Base-by-base conservation (phyloP, 1,284 basidiomycete genomes). In the Sporisorium reilianum region DNA sequence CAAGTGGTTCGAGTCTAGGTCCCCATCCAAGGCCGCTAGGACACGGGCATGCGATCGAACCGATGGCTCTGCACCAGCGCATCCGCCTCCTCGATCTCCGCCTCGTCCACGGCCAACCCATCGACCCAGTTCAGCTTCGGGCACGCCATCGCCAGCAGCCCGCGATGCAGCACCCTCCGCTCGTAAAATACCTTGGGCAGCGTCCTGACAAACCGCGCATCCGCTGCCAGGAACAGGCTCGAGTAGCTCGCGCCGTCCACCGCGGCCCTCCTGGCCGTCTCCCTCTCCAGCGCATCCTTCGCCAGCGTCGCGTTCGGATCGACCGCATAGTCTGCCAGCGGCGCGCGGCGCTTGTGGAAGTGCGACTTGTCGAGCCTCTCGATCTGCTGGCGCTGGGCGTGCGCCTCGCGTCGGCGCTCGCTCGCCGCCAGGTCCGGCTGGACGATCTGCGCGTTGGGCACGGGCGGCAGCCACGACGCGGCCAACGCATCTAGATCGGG, bases 121-220 rank as follows among this genome's bases (percentile, higher is more conserved):
- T 84, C 83, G 11, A 84, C 56, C 81, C 82, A 83, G 16, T 57
- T 68, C 32, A 84, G 60, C 42, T 77, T 66, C 1, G 68, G 55
- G 55, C 83, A 84, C 11, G 75, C 80, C 80, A 84, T 82, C 16
- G 79, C 81, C 45, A 83, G 63, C 48, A 80, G 41, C 1, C 83
- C 83, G 5, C 83, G 69, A 58, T 84, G 82, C 55, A 83, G 55
- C 22, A 68, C 54, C 20, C 83, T 69, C 36, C 77, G 49, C 46
- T 69, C 64, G 18, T 59, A 55, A 38, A 80, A 74, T 18, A 34
- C 32, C 7, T 54, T 55, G 8, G 83, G 81, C 12, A 84, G 61
- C 22, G 83, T 81, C 45, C 61, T 66, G 11, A 59, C 45, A 61
- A 84, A 84, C 14, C 79, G 64, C 8, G 61, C 58, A 57, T 84